Conservation (phyloP, 1,284 basidiomycete species). For the Takashimella tepidaria region DNA sequence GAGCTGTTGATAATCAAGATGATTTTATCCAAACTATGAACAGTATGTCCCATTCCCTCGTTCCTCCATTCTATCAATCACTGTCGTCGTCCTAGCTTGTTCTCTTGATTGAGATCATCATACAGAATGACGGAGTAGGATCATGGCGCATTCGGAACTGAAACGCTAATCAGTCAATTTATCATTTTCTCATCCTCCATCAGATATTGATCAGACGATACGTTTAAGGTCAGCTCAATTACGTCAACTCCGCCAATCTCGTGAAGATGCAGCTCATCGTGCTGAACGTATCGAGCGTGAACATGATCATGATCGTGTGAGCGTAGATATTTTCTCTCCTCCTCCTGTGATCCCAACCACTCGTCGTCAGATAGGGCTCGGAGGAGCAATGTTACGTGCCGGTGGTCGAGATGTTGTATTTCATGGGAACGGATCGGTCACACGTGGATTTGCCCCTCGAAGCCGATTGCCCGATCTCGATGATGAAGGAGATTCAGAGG, state of each 20-base stretch:
- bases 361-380: constrained; percentile 10
- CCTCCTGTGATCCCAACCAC: neutral
- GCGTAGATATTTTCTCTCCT: constrained; percentile 10
- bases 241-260: neutral
- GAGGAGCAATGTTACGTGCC: constrained; percentile 22
- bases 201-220: neutral
- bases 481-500: neutral
- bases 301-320: no score
- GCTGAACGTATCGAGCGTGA: neutral
- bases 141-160: no score
- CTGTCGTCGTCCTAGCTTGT: no score
- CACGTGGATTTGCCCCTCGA: neutral
- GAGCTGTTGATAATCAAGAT: neutral
- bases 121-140: no score
- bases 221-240: neutral
- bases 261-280: no score
- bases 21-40: neutral
- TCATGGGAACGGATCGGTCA: neutral
- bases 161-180: no score
- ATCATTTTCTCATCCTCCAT: neutral
- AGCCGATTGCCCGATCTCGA: neutral
- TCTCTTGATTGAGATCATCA: no score
- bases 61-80: no score
- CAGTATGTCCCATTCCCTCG: neutral
- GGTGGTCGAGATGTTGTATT: constrained; percentile 21